Conservation (phyloP, 2,329 filamentous ascomycete genomes). For the Alternaria metachromatica region DNA sequence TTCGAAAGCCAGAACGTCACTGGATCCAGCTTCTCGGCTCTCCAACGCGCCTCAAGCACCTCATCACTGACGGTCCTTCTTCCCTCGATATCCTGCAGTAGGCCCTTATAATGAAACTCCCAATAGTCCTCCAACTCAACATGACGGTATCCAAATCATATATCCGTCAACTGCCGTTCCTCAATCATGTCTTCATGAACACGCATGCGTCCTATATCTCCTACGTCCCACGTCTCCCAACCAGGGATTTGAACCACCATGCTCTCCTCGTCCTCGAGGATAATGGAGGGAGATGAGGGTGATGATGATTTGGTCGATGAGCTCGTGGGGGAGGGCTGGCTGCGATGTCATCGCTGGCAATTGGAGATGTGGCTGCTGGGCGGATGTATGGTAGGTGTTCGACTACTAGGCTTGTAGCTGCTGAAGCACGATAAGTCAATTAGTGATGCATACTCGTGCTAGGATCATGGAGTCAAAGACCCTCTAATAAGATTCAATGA, state of each 20-base stretch:
- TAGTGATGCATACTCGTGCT: neutral
- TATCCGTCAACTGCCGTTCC: neutral
- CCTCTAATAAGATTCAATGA: neutral
- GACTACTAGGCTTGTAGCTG: neutral
- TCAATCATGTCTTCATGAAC: neutral
- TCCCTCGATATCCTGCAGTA: neutral
- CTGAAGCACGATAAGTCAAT: neutral
- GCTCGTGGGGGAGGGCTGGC: constrained; percentile 4
- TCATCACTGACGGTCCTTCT: neutral
- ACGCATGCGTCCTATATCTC: neutral
- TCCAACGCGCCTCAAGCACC: neutral
- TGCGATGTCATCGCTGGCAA: neutral
- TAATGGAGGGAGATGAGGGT: constrained; percentile 1
- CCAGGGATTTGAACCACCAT: neutral
- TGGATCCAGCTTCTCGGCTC: neutral
- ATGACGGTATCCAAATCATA: neutral
- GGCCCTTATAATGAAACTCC: neutral
- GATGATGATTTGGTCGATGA: constrained; percentile 9
- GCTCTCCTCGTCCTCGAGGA: neutral
- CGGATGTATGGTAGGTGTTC: too few relatives aligned
- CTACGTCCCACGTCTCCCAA: neutral
- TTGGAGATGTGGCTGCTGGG: neutral
- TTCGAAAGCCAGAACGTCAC: neutral
- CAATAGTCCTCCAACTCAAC: neutral
- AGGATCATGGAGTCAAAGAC: neutral